These are phyloP conservation scores for Fonsecaea erecta DNA, from an alignment of 2,329 filamentous ascomycete species.

Conservation along the genomic window DNA sequence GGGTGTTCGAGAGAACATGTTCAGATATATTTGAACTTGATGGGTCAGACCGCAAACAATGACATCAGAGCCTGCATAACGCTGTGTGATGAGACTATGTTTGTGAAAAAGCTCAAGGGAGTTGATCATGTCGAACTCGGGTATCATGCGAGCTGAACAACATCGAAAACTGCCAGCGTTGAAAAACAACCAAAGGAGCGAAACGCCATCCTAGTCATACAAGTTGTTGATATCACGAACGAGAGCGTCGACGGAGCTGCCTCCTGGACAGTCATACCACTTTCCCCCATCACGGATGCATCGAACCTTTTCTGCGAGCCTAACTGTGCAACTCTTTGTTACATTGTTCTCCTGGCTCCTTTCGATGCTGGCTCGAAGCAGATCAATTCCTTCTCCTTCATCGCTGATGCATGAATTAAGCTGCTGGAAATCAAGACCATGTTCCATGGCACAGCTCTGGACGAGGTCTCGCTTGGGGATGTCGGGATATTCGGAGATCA, in stretches of 20 bases:
- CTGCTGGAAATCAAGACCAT: slow-evolving; percentile 80
- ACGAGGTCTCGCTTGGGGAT: slow-evolving; percentile 82
- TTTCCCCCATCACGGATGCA: slow-evolving; percentile 73
- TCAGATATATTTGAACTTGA: slow-evolving; percentile 45
- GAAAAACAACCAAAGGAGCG: background rate
- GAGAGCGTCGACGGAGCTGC: slow-evolving; percentile 62
- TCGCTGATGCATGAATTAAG: slow-evolving; percentile 79
- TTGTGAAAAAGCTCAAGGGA: background rate
- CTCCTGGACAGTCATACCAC: slow-evolving; percentile 55
- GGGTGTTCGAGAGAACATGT: slow-evolving; percentile 77
- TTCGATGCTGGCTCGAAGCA: slow-evolving; percentile 53
- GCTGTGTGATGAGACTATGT: background rate
- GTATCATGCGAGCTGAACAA: slow-evolving; percentile 29
- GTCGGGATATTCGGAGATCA: slow-evolving; percentile 72
- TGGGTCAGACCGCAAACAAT: background rate
- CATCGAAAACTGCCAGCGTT: background rate
- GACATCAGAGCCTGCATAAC: background rate
- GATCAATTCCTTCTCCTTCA: slow-evolving; percentile 56
- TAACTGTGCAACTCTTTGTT: slow-evolving; percentile 75
- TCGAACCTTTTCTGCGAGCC: slow-evolving; percentile 77
- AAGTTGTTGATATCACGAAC: slow-evolving; percentile 76
- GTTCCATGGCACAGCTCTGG: slow-evolving; percentile 86
- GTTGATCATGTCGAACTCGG: slow-evolving; percentile 8
- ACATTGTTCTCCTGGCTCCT: slow-evolving; percentile 66
- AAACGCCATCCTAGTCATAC: slow-evolving; percentile 51